Conservation (phyloP, 2,329 filamentous ascomycete species). For the Alternaria longipes region DNA sequence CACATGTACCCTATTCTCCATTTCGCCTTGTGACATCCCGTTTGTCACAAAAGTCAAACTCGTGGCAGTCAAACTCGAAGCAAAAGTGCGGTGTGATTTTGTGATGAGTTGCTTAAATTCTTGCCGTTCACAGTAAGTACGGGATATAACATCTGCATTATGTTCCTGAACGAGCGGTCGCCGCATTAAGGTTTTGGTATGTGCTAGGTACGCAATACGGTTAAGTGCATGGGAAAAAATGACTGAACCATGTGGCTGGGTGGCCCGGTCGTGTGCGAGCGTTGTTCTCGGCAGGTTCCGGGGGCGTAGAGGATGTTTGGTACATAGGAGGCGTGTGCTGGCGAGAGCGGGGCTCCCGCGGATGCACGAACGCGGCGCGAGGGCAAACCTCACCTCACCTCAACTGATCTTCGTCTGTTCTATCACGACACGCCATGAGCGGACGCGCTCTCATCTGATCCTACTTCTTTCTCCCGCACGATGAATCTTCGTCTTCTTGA, state of each 20-base stretch:
- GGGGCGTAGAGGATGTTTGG: too few species aligned
- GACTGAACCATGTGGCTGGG: constrained; percentile 15
- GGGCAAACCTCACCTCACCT: too few species aligned
- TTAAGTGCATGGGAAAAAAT: constrained; percentile 15
- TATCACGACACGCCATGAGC: too few species aligned
- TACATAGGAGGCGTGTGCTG: too few species aligned
- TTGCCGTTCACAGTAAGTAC: background rate
- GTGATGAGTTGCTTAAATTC: background rate
- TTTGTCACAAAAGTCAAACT: too few species aligned
- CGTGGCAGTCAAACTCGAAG: background rate
- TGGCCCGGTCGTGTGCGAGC: background rate
- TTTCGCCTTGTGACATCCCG: too few species aligned
- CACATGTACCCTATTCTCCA: background rate
- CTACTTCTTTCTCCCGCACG: too few species aligned
- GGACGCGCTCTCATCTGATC: too few species aligned
- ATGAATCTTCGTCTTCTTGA: too few species aligned
- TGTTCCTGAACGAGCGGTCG: constrained; percentile 38
- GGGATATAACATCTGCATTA: constrained; percentile 30
- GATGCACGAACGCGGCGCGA: too few species aligned
- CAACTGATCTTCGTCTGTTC: too few species aligned
- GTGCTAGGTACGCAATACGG: constrained; percentile 24
- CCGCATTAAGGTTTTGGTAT: constrained; percentile 42
- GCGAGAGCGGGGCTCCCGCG: too few species aligned
- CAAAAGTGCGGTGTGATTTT: background rate
- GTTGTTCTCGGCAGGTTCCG: constrained; percentile 19